Evolutionary conservation across 805 yeast species (phyloP).

Genomic region (Pichia paraexigua): DNA sequence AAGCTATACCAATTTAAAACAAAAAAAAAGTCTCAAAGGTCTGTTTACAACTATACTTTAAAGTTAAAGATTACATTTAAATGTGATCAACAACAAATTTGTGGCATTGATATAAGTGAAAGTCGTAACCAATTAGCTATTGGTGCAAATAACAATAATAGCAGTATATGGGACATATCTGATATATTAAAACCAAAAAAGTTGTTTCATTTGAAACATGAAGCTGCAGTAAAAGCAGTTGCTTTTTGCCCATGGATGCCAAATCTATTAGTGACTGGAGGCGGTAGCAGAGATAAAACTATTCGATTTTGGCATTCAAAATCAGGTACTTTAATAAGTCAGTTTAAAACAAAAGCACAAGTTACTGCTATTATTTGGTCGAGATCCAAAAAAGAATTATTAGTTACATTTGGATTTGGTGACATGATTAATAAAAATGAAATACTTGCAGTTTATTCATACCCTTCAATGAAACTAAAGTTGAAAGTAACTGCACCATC

Average conservation of each 20-base stretch:
- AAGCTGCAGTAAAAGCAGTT: conserved; percentile 85
- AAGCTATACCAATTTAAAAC: conserved; percentile 18
- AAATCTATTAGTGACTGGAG: conserved; percentile 79
- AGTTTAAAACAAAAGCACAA: conserved; percentile 58
- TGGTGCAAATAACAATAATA: conserved; percentile 80
- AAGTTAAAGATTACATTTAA: conserved; percentile 27
- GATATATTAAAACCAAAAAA: conserved; percentile 34
- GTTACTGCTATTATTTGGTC: conserved; percentile 81
- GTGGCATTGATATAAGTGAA: conserved; percentile 56
- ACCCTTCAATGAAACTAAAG: conserved; percentile 51
- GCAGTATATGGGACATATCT: conserved; percentile 66
- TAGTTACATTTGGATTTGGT: conserved; percentile 79
- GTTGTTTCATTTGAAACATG: conserved; percentile 49
- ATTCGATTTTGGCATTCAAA: conserved; percentile 81
- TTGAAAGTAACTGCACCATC: conserved; percentile 42
- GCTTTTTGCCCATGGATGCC: conserved; percentile 90
- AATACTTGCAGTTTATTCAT: conserved; percentile 54
- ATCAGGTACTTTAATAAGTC: conserved; percentile 62
- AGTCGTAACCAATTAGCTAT: conserved; percentile 55
- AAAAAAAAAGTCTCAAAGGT: neutral
- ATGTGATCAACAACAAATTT: conserved; percentile 51
- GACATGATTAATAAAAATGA: conserved; percentile 38
- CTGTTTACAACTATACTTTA: neutral
- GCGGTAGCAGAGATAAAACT: conserved; percentile 76
- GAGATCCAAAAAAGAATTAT: conserved; percentile 48